Evolutionary conservation across 305 asterid species (phyloP).

Genomic region (Fraxinus baroniana): DNA sequence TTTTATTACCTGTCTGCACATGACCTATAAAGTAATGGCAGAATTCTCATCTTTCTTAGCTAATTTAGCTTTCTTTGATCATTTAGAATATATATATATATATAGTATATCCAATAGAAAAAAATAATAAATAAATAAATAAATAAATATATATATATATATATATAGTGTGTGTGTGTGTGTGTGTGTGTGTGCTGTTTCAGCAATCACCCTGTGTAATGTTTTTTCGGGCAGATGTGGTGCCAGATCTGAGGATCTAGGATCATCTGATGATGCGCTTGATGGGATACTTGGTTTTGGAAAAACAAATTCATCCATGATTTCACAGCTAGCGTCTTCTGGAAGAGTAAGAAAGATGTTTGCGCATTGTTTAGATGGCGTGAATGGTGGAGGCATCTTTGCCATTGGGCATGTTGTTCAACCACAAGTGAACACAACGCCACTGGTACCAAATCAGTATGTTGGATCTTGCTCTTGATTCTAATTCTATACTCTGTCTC

Average conservation of each 20-base stretch:
- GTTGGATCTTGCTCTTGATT: slow-evolving; percentile 36
- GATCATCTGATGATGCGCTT: slow-evolving; percentile 86
- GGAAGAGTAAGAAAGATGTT: slow-evolving; percentile 93
- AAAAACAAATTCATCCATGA: slow-evolving; percentile 87
- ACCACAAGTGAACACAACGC: slow-evolving; percentile 91
- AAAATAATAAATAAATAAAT: too few species aligned
- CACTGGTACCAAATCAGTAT: slow-evolving; percentile 80
- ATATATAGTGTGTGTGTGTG: too few species aligned
- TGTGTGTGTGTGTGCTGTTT: too few species aligned
- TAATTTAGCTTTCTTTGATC: slow-evolving; percentile 8
- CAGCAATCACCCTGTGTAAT: slow-evolving; percentile 16
- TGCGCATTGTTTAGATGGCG: slow-evolving; percentile 98
- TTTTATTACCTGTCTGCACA: slow-evolving; percentile 18
- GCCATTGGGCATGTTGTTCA: slow-evolving; percentile 99
- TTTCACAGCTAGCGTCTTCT: slow-evolving; percentile 91
- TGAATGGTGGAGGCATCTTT: slow-evolving; percentile 98
- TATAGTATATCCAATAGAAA: background rate
- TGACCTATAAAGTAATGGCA: background rate
- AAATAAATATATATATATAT: too few species aligned
- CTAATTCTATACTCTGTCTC: slow-evolving; percentile 14
- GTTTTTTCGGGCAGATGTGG: slow-evolving; percentile 70
- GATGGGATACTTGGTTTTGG: slow-evolving; percentile 99
- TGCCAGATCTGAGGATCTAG: slow-evolving; percentile 77
- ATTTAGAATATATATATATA: background rate
- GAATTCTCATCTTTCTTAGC: slow-evolving; percentile 15